phyloP scores from a whole-genome alignment of 345 rosid species.

The Arabidopsis arenosa region DNA sequence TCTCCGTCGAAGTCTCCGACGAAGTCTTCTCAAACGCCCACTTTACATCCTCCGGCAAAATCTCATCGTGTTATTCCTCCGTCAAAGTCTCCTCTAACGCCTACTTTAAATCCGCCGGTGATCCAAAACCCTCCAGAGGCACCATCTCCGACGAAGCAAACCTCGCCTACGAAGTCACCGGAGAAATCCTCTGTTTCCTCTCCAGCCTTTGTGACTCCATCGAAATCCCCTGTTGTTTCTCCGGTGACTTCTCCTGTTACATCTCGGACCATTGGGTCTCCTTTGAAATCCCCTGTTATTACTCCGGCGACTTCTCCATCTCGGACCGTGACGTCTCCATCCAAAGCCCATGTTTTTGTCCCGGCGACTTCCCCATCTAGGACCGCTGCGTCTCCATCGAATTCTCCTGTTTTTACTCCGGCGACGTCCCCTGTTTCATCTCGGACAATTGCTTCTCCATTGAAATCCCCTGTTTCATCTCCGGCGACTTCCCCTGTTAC shows the following conservation, averaged over 20 bases:
- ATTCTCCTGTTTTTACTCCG: slow-evolving; percentile 39
- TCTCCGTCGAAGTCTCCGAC: slow-evolving; percentile 12
- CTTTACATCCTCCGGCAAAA: not conserved
- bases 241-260: slow-evolving; percentile 22
- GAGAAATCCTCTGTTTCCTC: slow-evolving; percentile 33
- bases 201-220: slow-evolving; percentile 30
- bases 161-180: slow-evolving; percentile 25
- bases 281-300: slow-evolving; percentile 20
- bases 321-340: slow-evolving; percentile 21
- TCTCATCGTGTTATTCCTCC: slow-evolving; percentile 40
- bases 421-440: slow-evolving; percentile 17
- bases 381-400: slow-evolving; percentile 2
- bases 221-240: slow-evolving; percentile 25
- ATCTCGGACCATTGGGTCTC: slow-evolving; percentile 11
- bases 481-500: slow-evolving; percentile 30
- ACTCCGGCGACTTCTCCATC: not conserved
- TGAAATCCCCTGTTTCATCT: slow-evolving; percentile 33
- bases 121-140: slow-evolving; percentile 1
- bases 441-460: slow-evolving; percentile 36
- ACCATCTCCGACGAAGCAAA: slow-evolving; percentile 5
- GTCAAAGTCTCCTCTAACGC: slow-evolving; percentile 19
- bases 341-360: slow-evolving; percentile 11
- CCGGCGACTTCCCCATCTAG: slow-evolving; percentile 19
- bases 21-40: not conserved
- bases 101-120: slow-evolving; percentile 35